phyloP scores from a whole-genome alignment of 768 basidiomycete species.

The Leucocoprinus birnbaumii region DNA sequence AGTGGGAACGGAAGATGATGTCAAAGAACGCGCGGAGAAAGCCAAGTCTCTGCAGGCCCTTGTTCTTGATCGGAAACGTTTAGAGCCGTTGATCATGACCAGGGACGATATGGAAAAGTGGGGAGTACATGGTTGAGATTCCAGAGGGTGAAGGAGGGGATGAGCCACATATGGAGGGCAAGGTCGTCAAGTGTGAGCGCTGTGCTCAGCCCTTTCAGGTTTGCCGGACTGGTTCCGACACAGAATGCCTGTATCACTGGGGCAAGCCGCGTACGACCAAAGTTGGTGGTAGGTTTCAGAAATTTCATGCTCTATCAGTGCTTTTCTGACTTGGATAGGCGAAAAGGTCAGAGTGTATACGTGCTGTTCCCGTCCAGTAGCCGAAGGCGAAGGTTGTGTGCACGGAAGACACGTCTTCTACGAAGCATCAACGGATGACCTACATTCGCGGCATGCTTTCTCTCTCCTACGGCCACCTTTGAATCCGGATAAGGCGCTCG shows the following conservation, averaged over 20 bases:
- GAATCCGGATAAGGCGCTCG: conserved; percentile 38
- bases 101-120: conserved; percentile 55
- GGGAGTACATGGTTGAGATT: conserved; percentile 68
- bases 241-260: conserved; percentile 81
- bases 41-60: conserved; percentile 13
- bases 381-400: conserved; percentile 65
- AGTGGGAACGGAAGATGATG: conserved; percentile 72
- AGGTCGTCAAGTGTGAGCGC: conserved; percentile 71
- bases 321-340: conserved; percentile 36
- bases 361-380: conserved; percentile 72
- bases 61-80: conserved; percentile 19
- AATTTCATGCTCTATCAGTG: conserved; percentile 6
- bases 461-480: conserved; percentile 37
- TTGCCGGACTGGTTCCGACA: conserved; percentile 49
- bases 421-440: conserved; percentile 58
- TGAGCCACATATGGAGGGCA: conserved; percentile 58
- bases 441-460: conserved; percentile 79
- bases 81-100: conserved; percentile 62
- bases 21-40: conserved; percentile 49
- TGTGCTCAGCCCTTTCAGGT: conserved; percentile 73
- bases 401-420: conserved; percentile 90
- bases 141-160: conserved; percentile 68
- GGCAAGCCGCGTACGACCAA: conserved; percentile 63
- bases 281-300: conserved; percentile 54
- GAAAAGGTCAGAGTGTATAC: conserved; percentile 67